phyloP scores from a whole-genome alignment of 139 green algal genomes.

The Deuterostichococcus epilithicus region DNA sequence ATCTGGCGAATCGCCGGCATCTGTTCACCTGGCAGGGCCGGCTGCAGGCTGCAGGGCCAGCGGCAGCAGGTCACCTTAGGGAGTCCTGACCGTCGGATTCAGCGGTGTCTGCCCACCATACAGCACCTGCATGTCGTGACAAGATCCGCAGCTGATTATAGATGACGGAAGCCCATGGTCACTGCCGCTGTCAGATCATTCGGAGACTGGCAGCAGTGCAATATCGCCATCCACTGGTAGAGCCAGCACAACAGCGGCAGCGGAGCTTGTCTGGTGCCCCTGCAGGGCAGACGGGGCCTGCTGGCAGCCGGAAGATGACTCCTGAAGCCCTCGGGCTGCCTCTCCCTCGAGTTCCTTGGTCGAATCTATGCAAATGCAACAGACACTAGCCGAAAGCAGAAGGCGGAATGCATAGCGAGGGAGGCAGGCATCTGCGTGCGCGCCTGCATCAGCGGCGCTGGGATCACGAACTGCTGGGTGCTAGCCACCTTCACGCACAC shows the following conservation, averaged over 20 bases:
- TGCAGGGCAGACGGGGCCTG: too few relatives aligned
- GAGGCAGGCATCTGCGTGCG: not conserved
- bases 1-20: not conserved
- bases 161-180: not conserved
- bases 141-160: not conserved
- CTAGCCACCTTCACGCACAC: not conserved
- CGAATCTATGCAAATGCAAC: not conserved
- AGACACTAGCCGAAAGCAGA: too few relatives aligned
- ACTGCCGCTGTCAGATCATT: not conserved
- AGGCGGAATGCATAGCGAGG: too few relatives aligned
- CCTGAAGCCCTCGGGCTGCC: too few relatives aligned
- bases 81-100: not conserved
- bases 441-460: not conserved
- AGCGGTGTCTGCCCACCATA: too few relatives aligned
- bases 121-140: too few relatives aligned
- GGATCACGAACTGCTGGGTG: not conserved
- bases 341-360: too few relatives aligned
- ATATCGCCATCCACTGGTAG: too few relatives aligned
- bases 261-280: too few relatives aligned
- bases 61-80: not conserved
- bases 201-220: not conserved
- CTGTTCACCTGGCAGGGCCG: not conserved
- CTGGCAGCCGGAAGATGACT: too few relatives aligned
- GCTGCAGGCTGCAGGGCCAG: not conserved
- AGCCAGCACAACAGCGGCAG: too few relatives aligned